Evolutionary conservation across 768 basidiomycete species (phyloP).

Genomic region (Krasilnikovozyma curviuscula): DNA sequence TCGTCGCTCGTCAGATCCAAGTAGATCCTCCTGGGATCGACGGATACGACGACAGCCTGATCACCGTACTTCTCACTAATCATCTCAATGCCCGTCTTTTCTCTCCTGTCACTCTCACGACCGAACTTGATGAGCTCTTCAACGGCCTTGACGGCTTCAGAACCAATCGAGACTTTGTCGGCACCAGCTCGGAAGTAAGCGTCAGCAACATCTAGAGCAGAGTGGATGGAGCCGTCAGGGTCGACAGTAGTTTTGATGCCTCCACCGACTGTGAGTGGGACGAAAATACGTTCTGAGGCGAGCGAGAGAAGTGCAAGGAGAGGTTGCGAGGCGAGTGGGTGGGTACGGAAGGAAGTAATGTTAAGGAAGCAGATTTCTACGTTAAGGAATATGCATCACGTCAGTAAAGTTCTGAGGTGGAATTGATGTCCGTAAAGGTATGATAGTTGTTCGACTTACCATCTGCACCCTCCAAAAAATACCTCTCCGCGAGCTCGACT

Average conservation of each 20-base stretch:
- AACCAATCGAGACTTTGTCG: slow-evolving; percentile 95
- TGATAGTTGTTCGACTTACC: slow-evolving; percentile 24
- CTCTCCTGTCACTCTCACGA: slow-evolving; percentile 25
- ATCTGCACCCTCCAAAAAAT: slow-evolving; percentile 76
- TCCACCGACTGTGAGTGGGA: slow-evolving; percentile 95
- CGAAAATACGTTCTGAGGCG: slow-evolving; percentile 74
- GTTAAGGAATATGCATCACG: neutral
- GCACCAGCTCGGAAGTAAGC: slow-evolving; percentile 93
- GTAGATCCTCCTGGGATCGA: slow-evolving; percentile 77
- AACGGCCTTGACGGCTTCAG: slow-evolving; percentile 85
- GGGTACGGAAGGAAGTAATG: slow-evolving; percentile 97
- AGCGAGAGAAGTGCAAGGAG: slow-evolving; percentile 90
- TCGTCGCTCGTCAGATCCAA: slow-evolving; percentile 34
- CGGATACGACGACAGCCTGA: slow-evolving; percentile 95
- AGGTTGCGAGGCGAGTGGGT: slow-evolving; percentile 85
- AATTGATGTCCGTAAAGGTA: neutral
- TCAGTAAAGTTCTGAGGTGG: neutral
- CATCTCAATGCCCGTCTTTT: slow-evolving; percentile 72
- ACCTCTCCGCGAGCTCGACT: slow-evolving; percentile 67
- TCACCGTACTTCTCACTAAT: slow-evolving; percentile 76
- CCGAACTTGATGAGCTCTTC: slow-evolving; percentile 51
- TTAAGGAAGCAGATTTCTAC: slow-evolving; percentile 66
- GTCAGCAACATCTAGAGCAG: slow-evolving; percentile 83
- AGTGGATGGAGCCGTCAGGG: slow-evolving; percentile 72
- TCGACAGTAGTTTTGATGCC: slow-evolving; percentile 92